These are phyloP conservation scores for Carex myosuroides DNA, from an alignment of 176 grass and related monocot genomes.

Conservation along the genomic window DNA sequence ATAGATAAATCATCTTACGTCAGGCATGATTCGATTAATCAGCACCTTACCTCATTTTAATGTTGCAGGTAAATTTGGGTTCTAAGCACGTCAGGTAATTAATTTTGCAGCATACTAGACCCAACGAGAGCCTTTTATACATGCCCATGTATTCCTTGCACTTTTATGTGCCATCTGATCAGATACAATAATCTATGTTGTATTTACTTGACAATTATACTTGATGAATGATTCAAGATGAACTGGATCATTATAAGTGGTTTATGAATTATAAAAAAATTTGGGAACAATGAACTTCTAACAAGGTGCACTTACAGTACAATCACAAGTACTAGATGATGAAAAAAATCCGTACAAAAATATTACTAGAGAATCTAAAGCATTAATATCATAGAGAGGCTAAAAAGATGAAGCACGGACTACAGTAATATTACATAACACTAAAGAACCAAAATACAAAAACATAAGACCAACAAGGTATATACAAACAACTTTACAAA, in stretches of 20 bases:
- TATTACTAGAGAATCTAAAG: neutral
- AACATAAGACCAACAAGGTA: neutral
- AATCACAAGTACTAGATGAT: neutral
- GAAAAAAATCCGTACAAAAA: neutral
- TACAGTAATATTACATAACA: neutral
- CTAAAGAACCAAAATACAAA: neutral
- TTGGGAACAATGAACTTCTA: neutral
- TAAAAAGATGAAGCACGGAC: neutral
- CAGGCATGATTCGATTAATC: neutral
- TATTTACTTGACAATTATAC: too few relatives aligned
- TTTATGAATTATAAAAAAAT: neutral
- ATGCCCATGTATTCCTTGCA: too few relatives aligned
- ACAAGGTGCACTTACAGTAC: neutral
- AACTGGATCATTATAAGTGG: neutral
- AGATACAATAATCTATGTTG: too few relatives aligned
- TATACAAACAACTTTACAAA: conserved; percentile 15
- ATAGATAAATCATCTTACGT: neutral
- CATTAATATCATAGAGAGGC: neutral
- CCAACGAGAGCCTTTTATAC: too few relatives aligned
- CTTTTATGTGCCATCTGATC: too few relatives aligned
- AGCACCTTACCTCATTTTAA: neutral
- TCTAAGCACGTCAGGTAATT: too few relatives aligned
- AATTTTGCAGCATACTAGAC: too few relatives aligned
- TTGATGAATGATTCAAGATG: neutral
- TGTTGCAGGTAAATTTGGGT: too few relatives aligned